Evolutionary conservation across 2,329 filamentous ascomycete species (phyloP).

Genomic region (Nemania serpens): DNA sequence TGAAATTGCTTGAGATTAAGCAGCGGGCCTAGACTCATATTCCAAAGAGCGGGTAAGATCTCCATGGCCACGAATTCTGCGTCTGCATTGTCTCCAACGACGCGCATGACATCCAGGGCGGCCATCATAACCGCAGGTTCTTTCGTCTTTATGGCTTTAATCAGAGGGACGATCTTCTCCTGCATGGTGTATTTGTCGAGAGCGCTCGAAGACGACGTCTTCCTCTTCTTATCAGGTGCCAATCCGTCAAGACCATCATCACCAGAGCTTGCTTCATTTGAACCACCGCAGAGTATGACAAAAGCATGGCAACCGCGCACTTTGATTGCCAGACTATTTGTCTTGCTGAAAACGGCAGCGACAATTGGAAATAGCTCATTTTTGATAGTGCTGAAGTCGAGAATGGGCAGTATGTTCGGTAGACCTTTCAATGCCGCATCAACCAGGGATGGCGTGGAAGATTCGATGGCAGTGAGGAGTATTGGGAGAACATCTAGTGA

Average conservation of each 20-base stretch:
- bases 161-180: constrained; percentile 89
- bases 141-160: constrained; percentile 95
- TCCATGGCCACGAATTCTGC: constrained; percentile 92
- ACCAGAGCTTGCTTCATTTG: constrained; percentile 52
- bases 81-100: constrained; percentile 82
- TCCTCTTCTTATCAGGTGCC: constrained; percentile 59
- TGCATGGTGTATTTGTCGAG: constrained; percentile 98
- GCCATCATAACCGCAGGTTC: constrained; percentile 98
- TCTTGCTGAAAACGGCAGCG: constrained; percentile 87
- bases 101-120: constrained; percentile 79
- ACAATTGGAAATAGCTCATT: constrained; percentile 95
- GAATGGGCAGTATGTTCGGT: constrained; percentile 78
- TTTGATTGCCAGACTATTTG: constrained; percentile 92
- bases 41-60: constrained; percentile 87
- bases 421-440: constrained; percentile 83
- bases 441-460: constrained; percentile 84
- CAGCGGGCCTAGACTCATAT: constrained; percentile 86
- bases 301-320: constrained; percentile 90
- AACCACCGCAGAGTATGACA: constrained; percentile 83
- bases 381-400: constrained; percentile 97
- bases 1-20: constrained; percentile 88
- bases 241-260: constrained; percentile 80
- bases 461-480: constrained; percentile 81
- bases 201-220: constrained; percentile 72
- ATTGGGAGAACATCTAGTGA: constrained; percentile 81